phyloP scores from a whole-genome alignment of 345 rosid species.

The Euphorbia peplus region DNA sequence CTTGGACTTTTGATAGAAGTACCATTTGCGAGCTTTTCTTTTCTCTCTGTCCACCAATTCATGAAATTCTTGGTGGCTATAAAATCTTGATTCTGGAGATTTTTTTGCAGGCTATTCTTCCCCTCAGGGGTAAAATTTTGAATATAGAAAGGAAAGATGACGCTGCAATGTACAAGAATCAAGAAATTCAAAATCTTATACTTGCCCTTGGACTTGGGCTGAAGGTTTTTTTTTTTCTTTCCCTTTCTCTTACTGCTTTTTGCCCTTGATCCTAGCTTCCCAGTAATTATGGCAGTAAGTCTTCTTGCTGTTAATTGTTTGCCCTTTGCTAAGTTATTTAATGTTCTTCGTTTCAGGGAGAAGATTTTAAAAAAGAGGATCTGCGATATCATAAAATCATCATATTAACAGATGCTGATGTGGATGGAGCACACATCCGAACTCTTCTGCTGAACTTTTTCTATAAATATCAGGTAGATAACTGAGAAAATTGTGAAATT shows the following conservation, averaged over 20 bases:
- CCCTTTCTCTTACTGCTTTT: conserved; percentile 1
- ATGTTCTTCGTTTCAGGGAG: conserved; percentile 57
- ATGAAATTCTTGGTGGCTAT: background rate
- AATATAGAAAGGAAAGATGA: conserved; percentile 94
- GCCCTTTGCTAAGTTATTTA: conserved; percentile 8
- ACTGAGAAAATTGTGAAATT: conserved; percentile 6
- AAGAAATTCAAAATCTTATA: conserved; percentile 95
- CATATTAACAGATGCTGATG: conserved; percentile 98
- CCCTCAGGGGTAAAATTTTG: conserved; percentile 91
- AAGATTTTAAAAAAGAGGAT: conserved; percentile 79
- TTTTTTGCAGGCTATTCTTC: conserved; percentile 84
- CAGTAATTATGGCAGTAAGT: background rate
- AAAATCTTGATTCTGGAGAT: conserved; percentile 2
- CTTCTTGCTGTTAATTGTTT: background rate
- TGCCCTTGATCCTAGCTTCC: background rate
- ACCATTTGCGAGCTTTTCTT: background rate
- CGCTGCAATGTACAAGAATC: conserved; percentile 96
- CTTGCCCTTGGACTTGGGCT: conserved; percentile 97
- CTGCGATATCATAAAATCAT: conserved; percentile 93
- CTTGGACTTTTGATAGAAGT: background rate
- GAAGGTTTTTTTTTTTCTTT: conserved; percentile 46
- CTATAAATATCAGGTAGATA: conserved; percentile 90
- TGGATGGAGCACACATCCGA: conserved; percentile 98
- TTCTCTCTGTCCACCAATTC: background rate
- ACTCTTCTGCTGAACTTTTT: conserved; percentile 91